These are phyloP conservation scores for Stipa capillata DNA, from an alignment of 176 grass and related monocot species.

Conservation along the genomic window DNA sequence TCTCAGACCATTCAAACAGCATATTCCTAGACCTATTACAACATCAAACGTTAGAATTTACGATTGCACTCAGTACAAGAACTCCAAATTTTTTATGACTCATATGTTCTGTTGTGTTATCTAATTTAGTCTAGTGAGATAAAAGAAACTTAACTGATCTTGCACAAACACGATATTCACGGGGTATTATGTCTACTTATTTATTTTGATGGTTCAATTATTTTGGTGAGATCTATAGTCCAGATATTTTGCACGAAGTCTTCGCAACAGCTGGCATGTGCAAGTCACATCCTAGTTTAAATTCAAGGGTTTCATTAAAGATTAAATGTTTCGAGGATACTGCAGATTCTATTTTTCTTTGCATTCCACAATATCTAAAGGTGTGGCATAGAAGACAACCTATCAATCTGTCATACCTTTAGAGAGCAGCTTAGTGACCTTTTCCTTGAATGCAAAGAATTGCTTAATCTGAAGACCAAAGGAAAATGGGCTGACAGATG, in stretches of 20 bases:
- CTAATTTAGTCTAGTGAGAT: not conserved
- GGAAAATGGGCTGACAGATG: slow-evolving; percentile 90
- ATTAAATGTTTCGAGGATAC: slow-evolving; percentile 1
- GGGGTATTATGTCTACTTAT: not conserved
- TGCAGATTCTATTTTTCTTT: slow-evolving; percentile 7
- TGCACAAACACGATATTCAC: not conserved
- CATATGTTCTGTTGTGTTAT: not conserved
- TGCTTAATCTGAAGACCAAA: slow-evolving; percentile 83
- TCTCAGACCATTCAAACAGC: not conserved
- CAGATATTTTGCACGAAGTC: not conserved
- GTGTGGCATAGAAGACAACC: not conserved
- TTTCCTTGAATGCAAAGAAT: slow-evolving; percentile 83
- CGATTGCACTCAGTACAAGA: not conserved
- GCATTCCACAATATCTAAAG: slow-evolving; percentile 16
- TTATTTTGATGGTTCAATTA: not conserved
- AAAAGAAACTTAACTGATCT: not conserved
- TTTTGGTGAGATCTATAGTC: not conserved
- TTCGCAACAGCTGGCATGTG: not conserved
- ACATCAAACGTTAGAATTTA: not conserved
- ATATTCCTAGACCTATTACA: not conserved
- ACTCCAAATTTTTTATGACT: not conserved
- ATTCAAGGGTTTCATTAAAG: not conserved
- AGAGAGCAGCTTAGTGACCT: slow-evolving; percentile 57
- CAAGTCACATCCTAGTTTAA: not conserved
- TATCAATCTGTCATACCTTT: slow-evolving; percentile 36